A percentile compares a stretch with the other conserved stretches of the same genome.
Conservation (phyloP, 2,329 filamentous ascomycete species). For the Aspergillus piperis region DNA sequence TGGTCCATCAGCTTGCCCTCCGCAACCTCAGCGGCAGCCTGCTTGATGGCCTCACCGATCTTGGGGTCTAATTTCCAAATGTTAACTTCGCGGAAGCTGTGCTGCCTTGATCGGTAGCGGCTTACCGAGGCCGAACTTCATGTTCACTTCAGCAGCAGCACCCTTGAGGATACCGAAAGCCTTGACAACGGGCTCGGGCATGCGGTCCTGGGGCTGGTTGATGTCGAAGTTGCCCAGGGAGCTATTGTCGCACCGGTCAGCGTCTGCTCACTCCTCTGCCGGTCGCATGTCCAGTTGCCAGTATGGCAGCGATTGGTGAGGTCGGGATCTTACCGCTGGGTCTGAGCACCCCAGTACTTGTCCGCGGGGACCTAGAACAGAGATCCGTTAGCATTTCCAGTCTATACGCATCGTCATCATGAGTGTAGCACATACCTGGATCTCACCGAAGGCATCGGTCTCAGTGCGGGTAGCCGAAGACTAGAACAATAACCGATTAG, state of each 20-base stretch:
- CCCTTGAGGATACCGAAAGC: constrained; percentile 98
- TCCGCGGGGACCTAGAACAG: constrained; percentile 67
- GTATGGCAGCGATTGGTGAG: not conserved
- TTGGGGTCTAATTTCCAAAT: constrained; percentile 67
- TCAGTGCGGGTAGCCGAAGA: constrained; percentile 69
- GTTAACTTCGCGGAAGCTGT: constrained; percentile 14
- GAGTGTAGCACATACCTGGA: constrained; percentile 58
- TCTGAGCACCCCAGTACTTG: constrained; percentile 99
- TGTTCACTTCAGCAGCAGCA: constrained; percentile 92
- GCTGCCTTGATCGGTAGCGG: constrained; percentile 9
- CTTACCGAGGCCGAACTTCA: constrained; percentile 80
- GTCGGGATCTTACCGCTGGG: constrained; percentile 64
- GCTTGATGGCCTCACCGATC: constrained; percentile 87
- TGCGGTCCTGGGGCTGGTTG: constrained; percentile 98
- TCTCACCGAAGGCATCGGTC: constrained; percentile 96
- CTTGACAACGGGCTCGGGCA: constrained; percentile 88
- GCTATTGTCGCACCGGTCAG: constrained; percentile 36
- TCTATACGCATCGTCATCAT: not conserved
- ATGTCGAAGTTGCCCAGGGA: constrained; percentile 98
- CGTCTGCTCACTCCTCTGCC: constrained; percentile 1
- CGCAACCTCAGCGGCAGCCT: constrained; percentile 91
- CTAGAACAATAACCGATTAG: constrained; percentile 26
- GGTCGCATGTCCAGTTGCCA: not conserved
- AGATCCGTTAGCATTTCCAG: constrained; percentile 15
- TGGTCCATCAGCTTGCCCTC: constrained; percentile 92